These are phyloP conservation scores for Pseudodiploospora longispora DNA, from an alignment of 2,329 filamentous ascomycete species.

Conservation along the genomic window DNA sequence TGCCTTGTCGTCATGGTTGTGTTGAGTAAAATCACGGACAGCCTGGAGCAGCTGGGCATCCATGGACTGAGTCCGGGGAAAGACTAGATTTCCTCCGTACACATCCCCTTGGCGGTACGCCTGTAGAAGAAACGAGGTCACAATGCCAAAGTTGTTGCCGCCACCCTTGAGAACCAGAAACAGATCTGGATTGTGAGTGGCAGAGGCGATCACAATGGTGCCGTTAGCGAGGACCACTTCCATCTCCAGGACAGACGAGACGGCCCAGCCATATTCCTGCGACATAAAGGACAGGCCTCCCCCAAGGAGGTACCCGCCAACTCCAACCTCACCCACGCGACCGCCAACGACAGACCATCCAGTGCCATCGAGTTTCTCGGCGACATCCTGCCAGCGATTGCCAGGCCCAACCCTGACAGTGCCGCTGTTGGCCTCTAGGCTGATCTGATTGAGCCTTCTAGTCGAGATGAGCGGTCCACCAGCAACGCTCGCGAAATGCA, in stretches of 20 bases:
- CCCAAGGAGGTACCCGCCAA: conserved; percentile 43
- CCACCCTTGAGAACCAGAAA: conserved; percentile 5
- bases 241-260: too few relatives aligned
- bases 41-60: too few relatives aligned
- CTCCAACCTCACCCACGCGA: conserved; percentile 37
- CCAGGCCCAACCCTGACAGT: conserved; percentile 38
- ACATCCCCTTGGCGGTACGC: too few relatives aligned
- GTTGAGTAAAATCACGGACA: too few relatives aligned
- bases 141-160: conserved; percentile 14
- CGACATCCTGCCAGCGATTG: conserved; percentile 35
- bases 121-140: conserved; percentile 12
- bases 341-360: conserved; percentile 36
- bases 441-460: conserved; percentile 5
- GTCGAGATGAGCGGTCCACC: conserved; percentile 36
- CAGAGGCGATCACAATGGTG: conserved; percentile 3
- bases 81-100: too few relatives aligned
- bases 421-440: conserved; percentile 20
- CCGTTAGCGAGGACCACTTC: conserved; percentile 4
- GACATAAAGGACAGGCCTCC: conserved; percentile 45
- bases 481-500: conserved; percentile 42
- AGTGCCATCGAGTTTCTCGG: conserved; percentile 30
- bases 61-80: too few relatives aligned
- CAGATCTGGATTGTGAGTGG: not conserved
- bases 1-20: too few relatives aligned
- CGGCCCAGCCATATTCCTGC: conserved; percentile 32